These are phyloP conservation scores for Zasmidium citrigriseum DNA, from an alignment of 2,329 filamentous ascomycete genomes.

Conservation along the genomic window DNA sequence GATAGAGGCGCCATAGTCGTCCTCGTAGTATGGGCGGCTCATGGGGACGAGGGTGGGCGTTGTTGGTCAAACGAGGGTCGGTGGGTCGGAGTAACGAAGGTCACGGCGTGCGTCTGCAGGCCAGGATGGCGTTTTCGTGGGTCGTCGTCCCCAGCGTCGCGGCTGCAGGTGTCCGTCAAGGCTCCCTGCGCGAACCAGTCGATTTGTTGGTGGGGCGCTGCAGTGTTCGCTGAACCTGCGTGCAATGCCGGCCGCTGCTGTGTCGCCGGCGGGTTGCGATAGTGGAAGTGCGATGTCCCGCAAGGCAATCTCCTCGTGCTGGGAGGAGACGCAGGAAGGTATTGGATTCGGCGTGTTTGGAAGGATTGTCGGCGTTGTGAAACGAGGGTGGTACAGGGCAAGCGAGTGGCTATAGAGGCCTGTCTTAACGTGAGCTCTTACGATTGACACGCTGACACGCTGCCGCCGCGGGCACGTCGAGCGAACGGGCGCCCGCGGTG, in stretches of 20 bases:
- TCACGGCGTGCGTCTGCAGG: conserved; percentile 11
- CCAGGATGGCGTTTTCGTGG: conserved; percentile 10
- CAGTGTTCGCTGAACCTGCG: conserved; percentile 8
- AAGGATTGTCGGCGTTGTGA: conserved; percentile 1
- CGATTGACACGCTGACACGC: no score
- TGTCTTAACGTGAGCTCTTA: neutral
- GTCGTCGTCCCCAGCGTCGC: conserved; percentile 10
- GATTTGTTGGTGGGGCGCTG: conserved; percentile 9
- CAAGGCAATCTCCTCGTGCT: conserved; percentile 17
- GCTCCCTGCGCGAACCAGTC: conserved; percentile 6
- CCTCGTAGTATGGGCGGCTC: conserved; percentile 21
- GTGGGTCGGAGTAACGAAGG: conserved; percentile 4
- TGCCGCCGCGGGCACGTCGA: neutral
- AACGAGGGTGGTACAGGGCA: conserved; percentile 14
- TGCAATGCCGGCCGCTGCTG: neutral
- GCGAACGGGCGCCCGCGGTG: neutral
- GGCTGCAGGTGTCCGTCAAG: conserved; percentile 12
- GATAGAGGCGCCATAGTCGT: conserved; percentile 13
- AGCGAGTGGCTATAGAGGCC: neutral
- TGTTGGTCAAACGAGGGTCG: conserved; percentile 7
- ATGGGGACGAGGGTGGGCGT: conserved; percentile 10
- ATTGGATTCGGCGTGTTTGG: conserved; percentile 12
- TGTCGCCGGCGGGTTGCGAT: conserved; percentile 1
- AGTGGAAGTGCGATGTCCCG: no score
- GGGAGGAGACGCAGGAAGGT: conserved; percentile 1